Conservation (phyloP, 1,284 basidiomycete genomes). For the Ceratobasidium sp. region DNA sequence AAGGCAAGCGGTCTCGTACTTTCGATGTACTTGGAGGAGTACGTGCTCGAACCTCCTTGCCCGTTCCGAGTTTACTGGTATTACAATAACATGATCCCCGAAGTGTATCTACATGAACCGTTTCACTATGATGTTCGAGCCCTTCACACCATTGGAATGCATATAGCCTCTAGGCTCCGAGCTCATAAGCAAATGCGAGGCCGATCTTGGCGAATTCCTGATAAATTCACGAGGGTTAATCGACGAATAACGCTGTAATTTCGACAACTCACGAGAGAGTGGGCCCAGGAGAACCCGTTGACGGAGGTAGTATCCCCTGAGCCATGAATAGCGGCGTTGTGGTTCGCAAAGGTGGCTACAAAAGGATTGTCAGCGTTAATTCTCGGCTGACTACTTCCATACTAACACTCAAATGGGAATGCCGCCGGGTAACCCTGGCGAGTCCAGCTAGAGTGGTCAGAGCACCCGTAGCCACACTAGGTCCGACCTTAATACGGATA, state of each 20-base stretch:
- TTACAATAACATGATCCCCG: no score
- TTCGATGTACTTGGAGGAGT: no score
- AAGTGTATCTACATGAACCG: no score
- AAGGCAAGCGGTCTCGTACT: no score
- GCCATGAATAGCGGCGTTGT: slow-evolving; percentile 53
- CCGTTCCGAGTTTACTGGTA: no score
- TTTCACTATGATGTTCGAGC: no score
- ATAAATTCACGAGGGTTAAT: no score
- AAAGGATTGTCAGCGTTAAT: slow-evolving; percentile 46
- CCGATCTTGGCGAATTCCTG: slow-evolving; percentile 59
- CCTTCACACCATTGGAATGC: no score
- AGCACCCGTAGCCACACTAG: slow-evolving; percentile 38
- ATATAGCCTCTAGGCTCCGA: slow-evolving; percentile 52
- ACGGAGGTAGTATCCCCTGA: slow-evolving; percentile 56
- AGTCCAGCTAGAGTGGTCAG: slow-evolving; percentile 47
- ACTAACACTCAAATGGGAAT: slow-evolving; percentile 49
- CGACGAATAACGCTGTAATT: background rate
- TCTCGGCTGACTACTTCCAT: slow-evolving; percentile 41
- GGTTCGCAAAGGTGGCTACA: slow-evolving; percentile 13
- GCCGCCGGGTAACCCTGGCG: slow-evolving; percentile 54
- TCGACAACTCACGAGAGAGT: slow-evolving; percentile 45
- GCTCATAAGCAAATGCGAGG: slow-evolving; percentile 56
- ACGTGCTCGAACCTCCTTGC: no score
- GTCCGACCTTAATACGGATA: background rate
- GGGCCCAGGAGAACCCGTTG: slow-evolving; percentile 58